These are phyloP conservation scores for Asterochloris erici DNA, from an alignment of 139 green algal genomes.

Conservation along the genomic window DNA sequence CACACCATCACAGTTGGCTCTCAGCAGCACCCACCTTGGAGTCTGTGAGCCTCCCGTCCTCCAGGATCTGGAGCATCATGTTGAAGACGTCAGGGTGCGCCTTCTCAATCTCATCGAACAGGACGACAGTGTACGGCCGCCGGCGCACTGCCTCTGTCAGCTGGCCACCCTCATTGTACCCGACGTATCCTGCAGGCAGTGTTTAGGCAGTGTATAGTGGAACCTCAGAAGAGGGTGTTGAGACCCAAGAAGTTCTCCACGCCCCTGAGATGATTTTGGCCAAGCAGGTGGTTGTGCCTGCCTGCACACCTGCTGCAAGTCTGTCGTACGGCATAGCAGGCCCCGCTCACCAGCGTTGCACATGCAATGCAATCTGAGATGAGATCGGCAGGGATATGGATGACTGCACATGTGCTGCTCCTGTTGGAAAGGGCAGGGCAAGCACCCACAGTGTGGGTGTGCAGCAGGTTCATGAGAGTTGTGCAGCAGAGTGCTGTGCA, in stretches of 20 bases:
- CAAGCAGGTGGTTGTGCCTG: neutral
- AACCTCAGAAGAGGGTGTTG: neutral
- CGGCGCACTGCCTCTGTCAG: conserved; percentile 96
- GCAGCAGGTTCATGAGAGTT: no score
- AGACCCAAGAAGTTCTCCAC: neutral
- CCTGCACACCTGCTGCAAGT: neutral
- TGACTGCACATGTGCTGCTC: no score
- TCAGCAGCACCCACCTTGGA: conserved; percentile 47
- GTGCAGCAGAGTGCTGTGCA: no score
- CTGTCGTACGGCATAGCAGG: neutral
- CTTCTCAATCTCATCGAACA: conserved; percentile 99
- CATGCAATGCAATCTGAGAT: no score
- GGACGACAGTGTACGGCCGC: conserved; percentile 97
- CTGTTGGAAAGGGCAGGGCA: no score
- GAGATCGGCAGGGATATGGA: no score
- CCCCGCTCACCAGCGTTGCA: no score
- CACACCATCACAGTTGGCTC: neutral
- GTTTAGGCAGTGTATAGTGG: neutral
- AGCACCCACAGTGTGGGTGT: no score
- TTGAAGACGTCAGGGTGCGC: conserved; percentile 99
- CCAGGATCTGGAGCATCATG: conserved; percentile 99
- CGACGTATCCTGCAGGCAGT: conserved; percentile 83
- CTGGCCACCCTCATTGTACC: conserved; percentile 98
- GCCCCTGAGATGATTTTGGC: neutral
- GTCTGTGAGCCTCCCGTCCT: conserved; percentile 90